A percentile compares a stretch with the other conserved stretches of the same genome.
Conservation (phyloP, 2,329 filamentous ascomycete species). For the Lasiodiplodia sp. region DNA sequence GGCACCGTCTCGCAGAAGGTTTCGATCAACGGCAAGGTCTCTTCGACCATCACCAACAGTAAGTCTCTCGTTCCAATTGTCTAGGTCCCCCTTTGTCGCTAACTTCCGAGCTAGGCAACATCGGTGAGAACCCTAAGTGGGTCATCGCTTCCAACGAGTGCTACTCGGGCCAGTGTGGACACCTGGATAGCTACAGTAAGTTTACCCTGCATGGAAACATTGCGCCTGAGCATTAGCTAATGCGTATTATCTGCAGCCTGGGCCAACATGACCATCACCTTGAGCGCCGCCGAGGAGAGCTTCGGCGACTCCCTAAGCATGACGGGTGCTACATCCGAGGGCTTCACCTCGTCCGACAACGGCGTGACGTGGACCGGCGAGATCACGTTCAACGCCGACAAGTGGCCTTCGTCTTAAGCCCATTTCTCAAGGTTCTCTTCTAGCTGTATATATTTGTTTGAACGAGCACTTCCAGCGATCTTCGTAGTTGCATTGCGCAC, state of each 20-base stretch:
- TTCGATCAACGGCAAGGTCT: background rate
- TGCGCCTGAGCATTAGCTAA: background rate
- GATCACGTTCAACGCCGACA: conserved; percentile 28
- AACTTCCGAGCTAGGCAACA: background rate
- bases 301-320: conserved; percentile 20
- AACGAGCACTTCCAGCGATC: background rate
- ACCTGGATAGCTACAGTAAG: conserved; percentile 19
- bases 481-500: background rate
- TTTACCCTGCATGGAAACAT: background rate
- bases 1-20: background rate
- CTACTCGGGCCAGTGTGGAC: conserved; percentile 20
- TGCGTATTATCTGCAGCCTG: background rate
- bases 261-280: conserved; percentile 22
- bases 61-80: background rate
- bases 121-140: conserved; percentile 15
- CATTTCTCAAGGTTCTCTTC: background rate
- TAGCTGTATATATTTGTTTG: background rate
- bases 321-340: background rate
- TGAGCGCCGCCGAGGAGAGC: conserved; percentile 17
- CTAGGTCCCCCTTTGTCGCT: background rate
- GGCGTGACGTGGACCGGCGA: conserved; percentile 31
- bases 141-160: conserved; percentile 34
- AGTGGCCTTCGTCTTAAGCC: background rate
- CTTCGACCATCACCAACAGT: background rate
- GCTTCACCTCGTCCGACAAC: conserved; percentile 24